These are phyloP conservation scores for Ceratobasidium sp. DNA, from an alignment of 1,284 basidiomycete genomes.

Conservation along the genomic window DNA sequence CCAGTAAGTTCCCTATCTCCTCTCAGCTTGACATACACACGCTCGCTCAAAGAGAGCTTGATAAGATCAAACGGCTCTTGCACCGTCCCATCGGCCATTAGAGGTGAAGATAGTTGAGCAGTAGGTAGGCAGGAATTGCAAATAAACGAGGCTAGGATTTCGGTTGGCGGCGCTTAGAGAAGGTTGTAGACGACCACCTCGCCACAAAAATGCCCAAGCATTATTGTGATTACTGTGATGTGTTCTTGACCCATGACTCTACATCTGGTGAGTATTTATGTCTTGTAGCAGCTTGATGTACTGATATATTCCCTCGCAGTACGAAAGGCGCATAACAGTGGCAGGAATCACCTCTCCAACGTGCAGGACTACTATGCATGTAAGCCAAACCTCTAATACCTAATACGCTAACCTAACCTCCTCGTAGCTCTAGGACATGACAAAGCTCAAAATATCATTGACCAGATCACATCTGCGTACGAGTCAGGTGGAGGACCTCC, in stretches of 20 bases:
- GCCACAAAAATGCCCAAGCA: slow-evolving; percentile 54
- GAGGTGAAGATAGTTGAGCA: slow-evolving; percentile 19
- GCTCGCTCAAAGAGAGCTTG: slow-evolving; percentile 93
- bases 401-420: slow-evolving; percentile 3
- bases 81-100: slow-evolving; percentile 81
- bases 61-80: slow-evolving; percentile 99
- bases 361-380: slow-evolving; percentile 98
- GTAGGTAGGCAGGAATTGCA: slow-evolving; percentile 26
- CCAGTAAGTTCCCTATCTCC: slow-evolving; percentile 95
- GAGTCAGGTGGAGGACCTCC: slow-evolving; percentile 86
- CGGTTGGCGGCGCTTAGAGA: slow-evolving; percentile 20
- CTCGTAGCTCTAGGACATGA: slow-evolving; percentile 89
- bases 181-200: slow-evolving; percentile 20
- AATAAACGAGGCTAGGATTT: slow-evolving; percentile 11
- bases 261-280: slow-evolving; percentile 70
- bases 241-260: slow-evolving; percentile 89
- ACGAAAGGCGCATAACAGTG: slow-evolving; percentile 97
- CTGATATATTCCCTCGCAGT: slow-evolving; percentile 63
- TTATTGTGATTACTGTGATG: slow-evolving; percentile 90
- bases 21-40: slow-evolving; percentile 94
- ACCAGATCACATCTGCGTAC: slow-evolving; percentile 93
- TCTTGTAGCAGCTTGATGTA: slow-evolving; percentile 43
- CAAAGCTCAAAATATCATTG: slow-evolving; percentile 95
- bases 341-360: slow-evolving; percentile 95
- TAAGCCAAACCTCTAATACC: slow-evolving; percentile 56